Evolutionary conservation across 495 filamentous ascomycete genomes (phyloP), one percentile per base, ranked within the genome.

Genomic region (Penicillium odoratum): DNA sequence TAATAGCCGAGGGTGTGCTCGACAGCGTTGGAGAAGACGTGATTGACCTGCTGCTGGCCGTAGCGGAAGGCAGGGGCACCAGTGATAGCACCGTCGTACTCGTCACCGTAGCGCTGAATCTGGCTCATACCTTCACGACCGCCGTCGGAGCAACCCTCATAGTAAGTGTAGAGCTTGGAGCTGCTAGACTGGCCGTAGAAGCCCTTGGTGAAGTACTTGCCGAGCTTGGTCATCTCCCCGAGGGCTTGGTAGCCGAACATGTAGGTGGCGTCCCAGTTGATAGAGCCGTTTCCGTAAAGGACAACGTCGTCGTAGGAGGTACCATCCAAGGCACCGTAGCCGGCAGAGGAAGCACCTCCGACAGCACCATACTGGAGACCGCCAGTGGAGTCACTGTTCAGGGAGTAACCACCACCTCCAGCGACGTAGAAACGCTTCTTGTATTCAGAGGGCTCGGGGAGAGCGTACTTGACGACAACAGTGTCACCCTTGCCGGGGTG

Each of bases 31-130:
- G 78, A 64, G 53, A 70, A 77, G 1, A 82, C 56, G 56, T 83
- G 81, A 48, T 79, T 65, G 26, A 80, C 74, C 63, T 83, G 81
- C 57, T 81, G 75, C 50, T 79, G 75, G 9, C 66, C 71, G 51
- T 72, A 79, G 0, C 81, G 73, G 67, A 83, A 78, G 7, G 82
- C 82, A 3, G 82, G 81, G 1, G 82, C 79, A 43, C 79, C 81
- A 18, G 69, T 69, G 40, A 78, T 73, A 1, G 67, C 74, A 34
- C 81, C 82, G 55, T 84, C 82, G 21, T 76, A 82, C 42, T 78
- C 69, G 8, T 76, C 72, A 0, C 69, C 77, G 56, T 70, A 83
- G 18, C 79, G 78, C 62, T 84, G 81, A 21, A 81, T 67, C 58
- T 83, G 79, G 60, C 74, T 80, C 75, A 69, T 69, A 25, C 72